Base-by-base conservation (phyloP, 2,329 filamentous ascomycete species). In the Colletotrichum salicis region DNA sequence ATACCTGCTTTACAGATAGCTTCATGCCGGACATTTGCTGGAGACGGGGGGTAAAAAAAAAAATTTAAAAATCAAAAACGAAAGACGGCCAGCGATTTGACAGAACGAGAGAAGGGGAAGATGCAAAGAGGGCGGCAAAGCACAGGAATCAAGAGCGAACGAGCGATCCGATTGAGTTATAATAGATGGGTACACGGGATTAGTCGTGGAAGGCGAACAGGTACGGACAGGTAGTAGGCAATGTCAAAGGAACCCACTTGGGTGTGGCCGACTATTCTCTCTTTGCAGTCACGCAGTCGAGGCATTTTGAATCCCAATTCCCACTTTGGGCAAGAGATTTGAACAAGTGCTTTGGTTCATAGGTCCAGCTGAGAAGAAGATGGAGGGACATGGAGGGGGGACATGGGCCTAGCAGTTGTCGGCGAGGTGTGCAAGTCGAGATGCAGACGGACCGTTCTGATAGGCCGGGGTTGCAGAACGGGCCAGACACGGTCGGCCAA, bases 391-490 rank as follows among this genome's bases (percentile, higher is more conserved):
- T 58, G 67, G 61, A 71, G 56, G 41, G 64, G n/a, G n/a, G 65
- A 72, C 65, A 65, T 60, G 67, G 71, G 66, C 71, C 62, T 73
- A 51, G 58, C 61, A 72, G 76, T 80, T 74, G 76, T 79, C 75
- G 79, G 78, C 77, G 76, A 79, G 77, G 78, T 69, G 65, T 69
- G 65, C 65, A 54, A 54, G 65, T 69, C 59, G 35, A 71, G 69
- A 78, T 79, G 80, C 77, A 78, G 74, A 65, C 72, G 74, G 75
- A 70, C 74, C 52, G 68, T 77, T 78, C 76, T 86, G 84, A 86
- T 86, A 84, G 84, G 85, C 80, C 80, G 79, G 72, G 76, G 74
- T 67, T 75, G 76, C 72, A 76, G 76, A 76, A 76, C 77, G 78
- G 69, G 55, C 65, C 69, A 69, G 58, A 64, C 65, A 64, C 65